Evolutionary conservation across 2,329 filamentous ascomycete species (phyloP), one percentile per base, ranked within the genome.

Genomic region (Fusarium pseudograminearum): DNA sequence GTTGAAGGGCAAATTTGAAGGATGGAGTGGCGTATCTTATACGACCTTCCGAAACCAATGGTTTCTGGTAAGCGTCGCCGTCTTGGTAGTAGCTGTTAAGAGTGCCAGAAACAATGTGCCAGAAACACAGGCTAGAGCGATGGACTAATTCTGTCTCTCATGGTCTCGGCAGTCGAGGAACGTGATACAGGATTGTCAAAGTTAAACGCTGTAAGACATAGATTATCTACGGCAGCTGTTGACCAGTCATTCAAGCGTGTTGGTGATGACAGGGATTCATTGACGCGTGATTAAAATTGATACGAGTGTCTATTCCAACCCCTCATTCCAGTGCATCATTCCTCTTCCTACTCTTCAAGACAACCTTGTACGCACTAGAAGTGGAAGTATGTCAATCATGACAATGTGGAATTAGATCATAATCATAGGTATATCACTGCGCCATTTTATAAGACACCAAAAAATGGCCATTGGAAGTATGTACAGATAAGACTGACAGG

Each of bases 11-110:
- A 40, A 60, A 48, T 50, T 65, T 36, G 41, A 56, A 24, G 44
- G 55, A 47, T 34, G 26, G 46, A 53, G 62, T 65, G 62, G 61
- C 61, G 62, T 41, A 60, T 65, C 53, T 65, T 65, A 65, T 65
- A 65, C 46, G 41, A 53, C 34, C 26, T 65, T 41, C 56, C 46
- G 40, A 51, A 65, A 52, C 52, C n/a, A 46, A 65, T 30, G 46
- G 47, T 52, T 46, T 47, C n/a, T 26, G 46, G 38, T 54, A 60
- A 65, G 61, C 34, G 46, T 65, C n/a, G 11, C 40, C 22, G 15
- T 26, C 22, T 42, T 11, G 16, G 7, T 42, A 26, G 40, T n/a
- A 14, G 36, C 14, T 20, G 4, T 40, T 16, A 16, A 22, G 15
- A 22, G 20, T 18, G 45, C 20, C 45, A 48, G 11, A 22, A 51